Evolutionary conservation across 2,329 filamentous ascomycete species (phyloP), one percentile per base, ranked within the genome.

Genomic region (Ustulina deusta): DNA sequence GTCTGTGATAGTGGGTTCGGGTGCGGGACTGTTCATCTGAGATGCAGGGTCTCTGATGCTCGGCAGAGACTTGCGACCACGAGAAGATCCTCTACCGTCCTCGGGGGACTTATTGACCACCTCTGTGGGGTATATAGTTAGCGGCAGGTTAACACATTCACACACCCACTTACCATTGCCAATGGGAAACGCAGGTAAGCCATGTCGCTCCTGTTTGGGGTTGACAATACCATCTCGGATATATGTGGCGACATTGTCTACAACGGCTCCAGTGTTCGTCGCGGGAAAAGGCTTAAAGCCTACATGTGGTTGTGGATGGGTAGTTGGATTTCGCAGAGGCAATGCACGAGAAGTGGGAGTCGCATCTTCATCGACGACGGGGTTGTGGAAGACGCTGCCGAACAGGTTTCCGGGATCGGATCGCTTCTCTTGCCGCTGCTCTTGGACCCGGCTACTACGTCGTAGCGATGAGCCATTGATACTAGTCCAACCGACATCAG

Each of bases 361-460:
- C 9, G 73, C 68, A 17, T 65, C 52, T 34, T 78, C 77, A 11
- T 78, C 75, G 4, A 77, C 75, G 4, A 77, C 71, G 10, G 76
- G 76, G 15, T 78, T 77, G 49, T 78, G 77, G 54, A 78, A 79
- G 48, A 77, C 74, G 44, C 73, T 78, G 36, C 75, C 74, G 17
- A 78, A 73, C 13, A 79, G 61, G 32, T 78, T 77, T 25, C 77
- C 75, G 0, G 75, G 75, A 56, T 78, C 74, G 6, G 74, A 75
- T 27, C 73, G 71, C 40, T 77, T 74, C 22, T 77, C 75, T 42
- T 76, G 73, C 20, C 73, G 70, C 44, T 76, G 74, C 25, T 76
- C 75, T 32, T 76, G 74, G 2, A 75, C 75, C 27, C 74, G 72
- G 25, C 73, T 60, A 34, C 70, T 69, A 3, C 74, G 74, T 58